Base-by-base conservation (phyloP, 1,139 yeast genomes). In the Candida sp. region DNA sequence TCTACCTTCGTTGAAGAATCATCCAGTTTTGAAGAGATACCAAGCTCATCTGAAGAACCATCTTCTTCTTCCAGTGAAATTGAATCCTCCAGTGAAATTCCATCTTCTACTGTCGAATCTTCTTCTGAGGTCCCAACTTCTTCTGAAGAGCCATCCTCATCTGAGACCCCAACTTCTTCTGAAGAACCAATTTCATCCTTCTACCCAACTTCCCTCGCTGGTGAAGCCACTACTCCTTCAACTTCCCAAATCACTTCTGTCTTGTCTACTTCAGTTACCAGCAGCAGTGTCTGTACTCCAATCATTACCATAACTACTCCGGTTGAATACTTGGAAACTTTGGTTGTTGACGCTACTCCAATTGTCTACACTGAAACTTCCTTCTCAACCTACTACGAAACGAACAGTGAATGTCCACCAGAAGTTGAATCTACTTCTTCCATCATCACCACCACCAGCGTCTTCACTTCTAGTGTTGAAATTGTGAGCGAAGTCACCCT, bases 391-490 rank as follows among this genome's bases (percentile, higher is more conserved):
- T 42, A 42, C 23, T 42, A 11, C 6, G 31, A 23, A 42, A 25
- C 45, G 2, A 42, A 42, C 28, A 25, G 39, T 33, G 35, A 33
- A 9, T 42, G 45, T 42, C 45, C 45, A 22, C 28, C 38, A 37
- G 30, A 37, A 39, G 12, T 27, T 39, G 38, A 32, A 31, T 17
- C 17, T 17, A 17, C 17, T 17, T 17, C 17, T 17, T 17, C 17
- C 17, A 17, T 2, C 1, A 17, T 17, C 17, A 32, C 44, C 9
- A 30, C 32, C 26, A 39, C 38, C 11, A 9, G 23, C n/a, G 49
- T 28, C n/a, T 7, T 42, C 25, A 40, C 44, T 32, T 22, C 45
- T 4, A 46, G 51, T 34, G 25, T 41, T 28, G 45, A 50, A 42
- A 17, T 42, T 27, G 38, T 39, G 11, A 31, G 34, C 23, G 44